These are phyloP conservation scores for Lachnellula arida DNA, from an alignment of 2,329 filamentous ascomycete genomes.

Conservation along the genomic window DNA sequence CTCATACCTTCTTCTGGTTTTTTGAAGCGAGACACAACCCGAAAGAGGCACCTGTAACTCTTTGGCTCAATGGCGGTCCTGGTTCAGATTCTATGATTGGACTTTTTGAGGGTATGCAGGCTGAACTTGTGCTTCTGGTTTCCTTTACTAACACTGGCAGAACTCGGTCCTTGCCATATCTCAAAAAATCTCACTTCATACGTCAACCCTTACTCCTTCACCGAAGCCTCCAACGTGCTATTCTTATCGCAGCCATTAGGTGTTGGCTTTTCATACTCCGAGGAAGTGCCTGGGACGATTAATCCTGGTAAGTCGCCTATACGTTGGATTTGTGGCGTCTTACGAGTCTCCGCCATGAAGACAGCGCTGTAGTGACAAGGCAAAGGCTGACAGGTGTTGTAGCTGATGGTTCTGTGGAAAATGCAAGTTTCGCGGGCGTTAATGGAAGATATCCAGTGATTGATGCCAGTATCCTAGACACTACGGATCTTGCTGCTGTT, in stretches of 20 bases:
- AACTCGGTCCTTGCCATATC: constrained; percentile 39
- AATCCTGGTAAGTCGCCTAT: constrained; percentile 10
- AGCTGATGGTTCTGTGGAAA: constrained; percentile 10
- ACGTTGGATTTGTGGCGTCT: background rate
- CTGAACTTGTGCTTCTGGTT: background rate
- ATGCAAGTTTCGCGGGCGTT: constrained; percentile 16
- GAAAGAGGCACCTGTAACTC: constrained; percentile 41
- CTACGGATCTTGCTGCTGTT: constrained; percentile 51
- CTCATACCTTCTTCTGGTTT: constrained; percentile 45
- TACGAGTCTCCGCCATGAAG: background rate
- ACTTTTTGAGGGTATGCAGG: constrained; percentile 37
- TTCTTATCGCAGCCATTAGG: constrained; percentile 58
- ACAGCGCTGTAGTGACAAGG: background rate
- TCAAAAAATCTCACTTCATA: constrained; percentile 30
- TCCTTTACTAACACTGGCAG: constrained; percentile 9
- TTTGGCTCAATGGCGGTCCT: constrained; percentile 51
- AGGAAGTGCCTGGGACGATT: constrained; percentile 23
- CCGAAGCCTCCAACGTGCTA: constrained; percentile 49
- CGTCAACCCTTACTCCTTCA: constrained; percentile 57
- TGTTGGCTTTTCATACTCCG: constrained; percentile 61
- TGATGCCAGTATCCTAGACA: constrained; percentile 46
- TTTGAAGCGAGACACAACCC: constrained; percentile 47
- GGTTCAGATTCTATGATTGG: constrained; percentile 51
- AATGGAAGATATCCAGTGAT: constrained; percentile 23
- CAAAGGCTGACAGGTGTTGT: background rate